Percentiles rank a stretch among this genome's conserved stretches.
Evolutionary conservation across 495 filamentous ascomycete species (phyloP).

Genomic region (Penicillium ochrochloron): DNA sequence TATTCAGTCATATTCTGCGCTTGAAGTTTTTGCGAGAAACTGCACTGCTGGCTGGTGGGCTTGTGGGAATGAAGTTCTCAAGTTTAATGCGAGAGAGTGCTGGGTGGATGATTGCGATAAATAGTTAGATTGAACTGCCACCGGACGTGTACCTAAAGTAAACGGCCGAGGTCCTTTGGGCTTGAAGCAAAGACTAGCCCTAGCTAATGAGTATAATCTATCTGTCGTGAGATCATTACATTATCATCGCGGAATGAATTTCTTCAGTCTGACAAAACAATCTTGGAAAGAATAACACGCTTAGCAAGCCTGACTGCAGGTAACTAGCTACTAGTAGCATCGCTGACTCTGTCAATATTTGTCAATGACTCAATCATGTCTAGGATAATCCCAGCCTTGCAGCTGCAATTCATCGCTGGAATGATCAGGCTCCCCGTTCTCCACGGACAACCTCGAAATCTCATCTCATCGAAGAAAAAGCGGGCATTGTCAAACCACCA

Average conservation of each 20-base stretch:
- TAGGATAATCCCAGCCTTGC: not conserved
- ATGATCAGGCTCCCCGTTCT: not conserved
- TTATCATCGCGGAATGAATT: not conserved
- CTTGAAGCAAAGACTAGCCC: not conserved
- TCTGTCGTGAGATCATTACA: not conserved
- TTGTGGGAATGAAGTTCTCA: slow-evolving; percentile 86
- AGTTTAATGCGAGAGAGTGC: slow-evolving; percentile 72
- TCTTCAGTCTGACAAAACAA: not conserved
- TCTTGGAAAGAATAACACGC: not conserved
- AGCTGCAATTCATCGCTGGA: not conserved
- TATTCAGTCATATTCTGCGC: slow-evolving; percentile 56
- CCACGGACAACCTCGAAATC: not conserved
- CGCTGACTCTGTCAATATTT: too few relatives aligned
- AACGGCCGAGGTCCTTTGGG: not conserved
- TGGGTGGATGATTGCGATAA: slow-evolving; percentile 53
- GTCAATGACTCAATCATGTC: not conserved
- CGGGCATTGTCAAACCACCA: not conserved
- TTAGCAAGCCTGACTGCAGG: not conserved
- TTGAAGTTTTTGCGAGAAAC: slow-evolving; percentile 90
- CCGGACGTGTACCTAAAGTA: not conserved
- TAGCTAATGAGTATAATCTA: not conserved
- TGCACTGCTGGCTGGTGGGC: slow-evolving; percentile 87
- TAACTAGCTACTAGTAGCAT: too few relatives aligned
- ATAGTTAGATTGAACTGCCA: not conserved
- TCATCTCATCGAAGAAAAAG: not conserved